Percentiles rank a stretch among this genome's conserved stretches.
Evolutionary conservation across 2,329 filamentous ascomycete genomes (phyloP).

Genomic region (Phyllosticta citriasiana): DNA sequence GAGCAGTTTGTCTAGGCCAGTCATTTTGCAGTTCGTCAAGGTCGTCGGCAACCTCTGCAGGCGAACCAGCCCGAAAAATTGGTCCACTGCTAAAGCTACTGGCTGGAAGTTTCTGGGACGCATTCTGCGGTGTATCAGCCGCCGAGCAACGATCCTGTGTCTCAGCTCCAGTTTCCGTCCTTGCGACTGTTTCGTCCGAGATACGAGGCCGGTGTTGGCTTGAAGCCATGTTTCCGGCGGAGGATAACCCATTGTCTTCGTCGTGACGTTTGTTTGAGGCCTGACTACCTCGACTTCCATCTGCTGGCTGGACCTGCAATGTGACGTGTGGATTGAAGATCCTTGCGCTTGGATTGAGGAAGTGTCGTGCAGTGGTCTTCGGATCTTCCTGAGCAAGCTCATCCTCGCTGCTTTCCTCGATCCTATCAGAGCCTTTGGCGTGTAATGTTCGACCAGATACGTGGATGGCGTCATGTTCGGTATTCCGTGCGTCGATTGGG

Average conservation of each 20-base stretch:
- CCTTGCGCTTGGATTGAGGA: neutral
- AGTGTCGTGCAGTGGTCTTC: neutral
- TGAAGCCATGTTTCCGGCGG: neutral
- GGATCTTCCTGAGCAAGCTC: neutral
- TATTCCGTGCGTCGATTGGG: neutral
- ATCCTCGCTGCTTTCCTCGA: slow-evolving; percentile 1
- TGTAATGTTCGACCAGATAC: neutral
- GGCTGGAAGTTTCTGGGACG: neutral
- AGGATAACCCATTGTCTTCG: neutral
- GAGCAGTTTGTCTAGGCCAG: neutral
- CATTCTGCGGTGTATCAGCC: neutral
- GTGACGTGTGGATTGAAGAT: neutral
- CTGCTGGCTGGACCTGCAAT: neutral
- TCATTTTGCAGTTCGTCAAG: slow-evolving; percentile 7
- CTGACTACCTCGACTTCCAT: neutral
- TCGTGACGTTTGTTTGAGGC: neutral
- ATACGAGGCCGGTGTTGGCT: neutral
- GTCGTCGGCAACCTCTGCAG: neutral
- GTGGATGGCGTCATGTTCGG: neutral
- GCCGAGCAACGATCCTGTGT: neutral
- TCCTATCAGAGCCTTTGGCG: neutral
- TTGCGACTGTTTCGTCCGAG: neutral
- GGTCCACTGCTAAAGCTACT: neutral
- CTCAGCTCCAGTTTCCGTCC: neutral
- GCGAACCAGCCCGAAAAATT: neutral